Evolutionary conservation across 2,329 filamentous ascomycete species (phyloP), one percentile per base, ranked within the genome.

Genomic region (Fusarium avenaceum): DNA sequence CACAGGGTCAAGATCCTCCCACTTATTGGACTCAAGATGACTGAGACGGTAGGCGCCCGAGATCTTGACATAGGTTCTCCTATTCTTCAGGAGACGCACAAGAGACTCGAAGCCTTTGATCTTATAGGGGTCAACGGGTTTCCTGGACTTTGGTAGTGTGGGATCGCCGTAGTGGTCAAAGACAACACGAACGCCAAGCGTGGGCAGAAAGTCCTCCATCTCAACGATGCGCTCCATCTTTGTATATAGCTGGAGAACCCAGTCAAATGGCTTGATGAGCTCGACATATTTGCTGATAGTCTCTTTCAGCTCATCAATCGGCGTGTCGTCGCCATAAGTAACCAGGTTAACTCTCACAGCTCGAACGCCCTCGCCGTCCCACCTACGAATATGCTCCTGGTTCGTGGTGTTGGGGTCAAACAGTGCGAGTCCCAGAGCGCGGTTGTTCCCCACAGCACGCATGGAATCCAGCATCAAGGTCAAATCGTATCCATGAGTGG

Each of bases 91-190:
- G 24, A 26, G 24, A 7, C 24, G 24, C 9, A 26, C 7, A 26
- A 26, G 24, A 2, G 24, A 26, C 24, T 26, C 24, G 24, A 26
- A 26, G 7, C 24, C 15, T 35, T 35, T 35, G 3, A 15, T 35
- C 32, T 53, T 32, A 22, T 35, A 38, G 2, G 30, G 40, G 4
- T 15, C n/a, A 13, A 53, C 14, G 4, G 50, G 40, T 6, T 24
- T 17, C 1, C 30, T 17, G 35, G 30, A 20, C n/a, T 53, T 35
- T 13, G 40, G 50, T 14, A 47, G 28, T 13, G 17, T 33, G 3
- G 40, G 40, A 13, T 53, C 40, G 8, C 40, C 40, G 22, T 46
- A 35, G 11, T 53, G 50, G 22, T 53, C 50, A 53, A 53, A 53
- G 11, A 53, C 50, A 6, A 53, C 9, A n/a, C 50, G 50, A 6